These are phyloP conservation scores for Solanum medicagineum DNA, from an alignment of 257 asterid genomes.

Conservation along the genomic window DNA sequence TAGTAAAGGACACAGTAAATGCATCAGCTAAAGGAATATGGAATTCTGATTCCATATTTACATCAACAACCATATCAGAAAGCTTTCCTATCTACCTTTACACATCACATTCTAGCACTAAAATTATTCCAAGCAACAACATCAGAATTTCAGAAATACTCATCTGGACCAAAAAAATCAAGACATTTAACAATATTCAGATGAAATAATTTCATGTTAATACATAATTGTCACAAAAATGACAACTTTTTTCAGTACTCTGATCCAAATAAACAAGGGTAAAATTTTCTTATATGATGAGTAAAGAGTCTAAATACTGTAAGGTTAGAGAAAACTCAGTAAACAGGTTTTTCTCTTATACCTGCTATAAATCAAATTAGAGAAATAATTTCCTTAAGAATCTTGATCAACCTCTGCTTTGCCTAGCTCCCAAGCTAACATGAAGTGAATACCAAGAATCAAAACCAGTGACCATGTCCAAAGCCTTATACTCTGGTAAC, in stretches of 20 bases:
- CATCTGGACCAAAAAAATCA: not conserved
- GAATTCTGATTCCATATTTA: not conserved
- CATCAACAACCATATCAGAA: not conserved
- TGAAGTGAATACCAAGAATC: slow-evolving; percentile 13
- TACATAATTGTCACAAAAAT: not conserved
- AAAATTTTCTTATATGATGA: not conserved
- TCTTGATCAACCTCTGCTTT: slow-evolving; percentile 9
- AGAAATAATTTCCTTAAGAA: slow-evolving; percentile 20
- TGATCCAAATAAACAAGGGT: not conserved
- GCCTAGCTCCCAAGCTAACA: slow-evolving; percentile 24
- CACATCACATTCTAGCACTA: not conserved
- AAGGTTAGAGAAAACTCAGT: slow-evolving; percentile 23
- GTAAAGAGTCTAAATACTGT: slow-evolving; percentile 1
- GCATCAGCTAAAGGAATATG: not conserved
- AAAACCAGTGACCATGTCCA: slow-evolving; percentile 7
- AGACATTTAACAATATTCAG: not conserved
- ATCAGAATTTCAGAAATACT: not conserved
- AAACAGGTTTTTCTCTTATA: slow-evolving; percentile 26
- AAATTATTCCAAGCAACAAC: not conserved
- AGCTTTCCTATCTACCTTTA: not conserved
- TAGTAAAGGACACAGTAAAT: not conserved
- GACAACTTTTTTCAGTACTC: not conserved
- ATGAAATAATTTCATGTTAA: not conserved
- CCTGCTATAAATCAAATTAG: slow-evolving; percentile 20
- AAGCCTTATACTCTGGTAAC: slow-evolving; percentile 9